Evolutionary conservation across 805 yeast genomes (phyloP).

Genomic region (Saturnispora sanitii): DNA sequence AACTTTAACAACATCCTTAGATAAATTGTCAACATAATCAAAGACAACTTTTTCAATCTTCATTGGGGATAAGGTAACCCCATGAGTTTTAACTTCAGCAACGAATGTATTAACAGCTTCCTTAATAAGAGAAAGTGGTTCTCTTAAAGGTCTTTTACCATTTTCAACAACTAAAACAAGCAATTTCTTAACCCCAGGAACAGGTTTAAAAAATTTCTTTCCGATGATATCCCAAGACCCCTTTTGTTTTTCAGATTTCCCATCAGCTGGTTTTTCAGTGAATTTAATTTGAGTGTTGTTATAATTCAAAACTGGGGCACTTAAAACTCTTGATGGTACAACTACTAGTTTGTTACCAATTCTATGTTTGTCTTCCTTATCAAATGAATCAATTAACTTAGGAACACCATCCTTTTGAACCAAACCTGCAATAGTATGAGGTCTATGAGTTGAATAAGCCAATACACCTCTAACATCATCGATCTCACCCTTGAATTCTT

Average conservation of each 20-base stretch:
- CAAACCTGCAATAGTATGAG: slow-evolving; percentile 21
- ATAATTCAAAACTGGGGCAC: slow-evolving; percentile 17
- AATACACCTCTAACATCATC: slow-evolving; percentile 24
- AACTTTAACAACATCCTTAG: slow-evolving; percentile 11
- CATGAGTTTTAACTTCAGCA: slow-evolving; percentile 14
- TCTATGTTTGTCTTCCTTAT: slow-evolving; percentile 12
- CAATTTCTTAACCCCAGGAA: slow-evolving; percentile 12
- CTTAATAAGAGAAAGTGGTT: slow-evolving; percentile 9
- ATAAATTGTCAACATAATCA: slow-evolving; percentile 10
- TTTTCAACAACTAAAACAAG: slow-evolving; percentile 14
- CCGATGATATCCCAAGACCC: slow-evolving; percentile 20
- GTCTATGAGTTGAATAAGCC: slow-evolving; percentile 23
- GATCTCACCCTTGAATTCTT: slow-evolving; percentile 23
- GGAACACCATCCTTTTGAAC: slow-evolving; percentile 22
- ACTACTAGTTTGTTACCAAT: slow-evolving; percentile 18
- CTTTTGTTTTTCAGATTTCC: slow-evolving; percentile 17
- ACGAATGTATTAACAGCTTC: slow-evolving; percentile 15
- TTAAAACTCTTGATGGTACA: slow-evolving; percentile 24
- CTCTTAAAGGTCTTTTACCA: slow-evolving; percentile 13
- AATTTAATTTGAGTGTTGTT: slow-evolving; percentile 15
- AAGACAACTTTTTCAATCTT: slow-evolving; percentile 8
- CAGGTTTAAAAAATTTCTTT: slow-evolving; percentile 15
- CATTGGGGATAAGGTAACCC: slow-evolving; percentile 13
- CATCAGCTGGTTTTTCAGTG: slow-evolving; percentile 16
- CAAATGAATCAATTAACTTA: slow-evolving; percentile 11